phyloP scores from a whole-genome alignment of 306 rosid species.

The Rubus idaeus region DNA sequence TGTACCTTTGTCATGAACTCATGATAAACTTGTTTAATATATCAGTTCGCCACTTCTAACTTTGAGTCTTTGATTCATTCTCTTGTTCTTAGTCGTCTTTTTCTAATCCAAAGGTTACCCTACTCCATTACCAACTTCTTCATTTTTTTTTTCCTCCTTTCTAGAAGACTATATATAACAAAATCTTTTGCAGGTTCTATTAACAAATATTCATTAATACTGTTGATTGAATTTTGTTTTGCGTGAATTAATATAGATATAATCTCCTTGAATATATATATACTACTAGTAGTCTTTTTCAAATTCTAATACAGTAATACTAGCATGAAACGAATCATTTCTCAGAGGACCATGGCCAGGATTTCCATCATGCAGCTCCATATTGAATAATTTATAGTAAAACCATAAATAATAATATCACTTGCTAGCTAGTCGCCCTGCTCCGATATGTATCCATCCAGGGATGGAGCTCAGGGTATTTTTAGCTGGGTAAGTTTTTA shows the following conservation, averaged over 20 bases:
- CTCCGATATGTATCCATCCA: background rate
- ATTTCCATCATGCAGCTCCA: background rate
- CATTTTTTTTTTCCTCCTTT: too few relatives aligned
- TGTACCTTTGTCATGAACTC: background rate
- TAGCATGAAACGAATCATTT: background rate
- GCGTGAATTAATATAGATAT: too few relatives aligned
- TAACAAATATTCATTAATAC: too few relatives aligned
- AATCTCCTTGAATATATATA: too few relatives aligned
- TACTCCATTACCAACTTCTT: too few relatives aligned
- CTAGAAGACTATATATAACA: too few relatives aligned
- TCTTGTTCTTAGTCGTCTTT: background rate
- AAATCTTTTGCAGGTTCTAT: too few relatives aligned
- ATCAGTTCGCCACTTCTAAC: background rate
- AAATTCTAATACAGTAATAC: background rate
- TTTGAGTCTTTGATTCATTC: background rate
- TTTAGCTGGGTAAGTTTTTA: too few relatives aligned
- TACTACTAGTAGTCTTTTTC: background rate
- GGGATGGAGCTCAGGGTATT: too few relatives aligned
- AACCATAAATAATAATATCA: background rate
- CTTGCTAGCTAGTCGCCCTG: background rate
- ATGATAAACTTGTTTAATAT: conserved; percentile 18
- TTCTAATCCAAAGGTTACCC: too few relatives aligned
- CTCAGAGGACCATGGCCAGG: background rate
- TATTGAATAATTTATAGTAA: background rate
- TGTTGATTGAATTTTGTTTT: too few relatives aligned